These are phyloP conservation scores for Ogataea nonfermentans DNA, from an alignment of 805 yeast genomes.

Conservation along the genomic window DNA sequence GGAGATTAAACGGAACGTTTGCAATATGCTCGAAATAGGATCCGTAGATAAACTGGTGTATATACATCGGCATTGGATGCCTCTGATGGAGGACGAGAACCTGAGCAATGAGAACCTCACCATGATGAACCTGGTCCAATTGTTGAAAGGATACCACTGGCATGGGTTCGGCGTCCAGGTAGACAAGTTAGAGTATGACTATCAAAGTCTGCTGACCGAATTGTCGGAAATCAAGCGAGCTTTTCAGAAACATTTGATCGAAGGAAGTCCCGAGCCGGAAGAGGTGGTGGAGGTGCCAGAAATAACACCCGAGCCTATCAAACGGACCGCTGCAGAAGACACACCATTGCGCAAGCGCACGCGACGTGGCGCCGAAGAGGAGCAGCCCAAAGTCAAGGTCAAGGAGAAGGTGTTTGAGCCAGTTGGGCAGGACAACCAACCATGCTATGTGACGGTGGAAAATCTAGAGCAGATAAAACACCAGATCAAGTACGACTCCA, in stretches of 20 bases:
- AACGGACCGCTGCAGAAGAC: constrained; percentile 4
- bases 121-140: constrained; percentile 16
- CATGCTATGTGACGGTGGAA: constrained; percentile 24
- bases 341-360: constrained; percentile 9
- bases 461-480: constrained; percentile 19
- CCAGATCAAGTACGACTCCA: constrained; percentile 13
- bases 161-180: constrained; percentile 23
- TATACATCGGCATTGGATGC: constrained; percentile 22
- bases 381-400: constrained; percentile 7
- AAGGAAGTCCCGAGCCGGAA: constrained; percentile 12
- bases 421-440: constrained; percentile 8
- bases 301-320: constrained; percentile 4
- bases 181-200: constrained; percentile 5
- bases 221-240: constrained; percentile 6
- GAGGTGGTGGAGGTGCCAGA: constrained; percentile 2
- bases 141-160: constrained; percentile 23
- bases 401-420: constrained; percentile 7
- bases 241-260: constrained; percentile 5
- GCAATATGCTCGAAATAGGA: constrained; percentile 17
- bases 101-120: constrained; percentile 17
- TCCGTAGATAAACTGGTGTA: constrained; percentile 15
- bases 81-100: constrained; percentile 25
- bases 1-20: constrained; percentile 16
- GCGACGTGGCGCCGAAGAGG: constrained; percentile 8
- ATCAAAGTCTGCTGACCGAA: constrained; percentile 3